phyloP scores from a whole-genome alignment of 495 filamentous ascomycete genomes.

The Penicillium samsonianum region DNA sequence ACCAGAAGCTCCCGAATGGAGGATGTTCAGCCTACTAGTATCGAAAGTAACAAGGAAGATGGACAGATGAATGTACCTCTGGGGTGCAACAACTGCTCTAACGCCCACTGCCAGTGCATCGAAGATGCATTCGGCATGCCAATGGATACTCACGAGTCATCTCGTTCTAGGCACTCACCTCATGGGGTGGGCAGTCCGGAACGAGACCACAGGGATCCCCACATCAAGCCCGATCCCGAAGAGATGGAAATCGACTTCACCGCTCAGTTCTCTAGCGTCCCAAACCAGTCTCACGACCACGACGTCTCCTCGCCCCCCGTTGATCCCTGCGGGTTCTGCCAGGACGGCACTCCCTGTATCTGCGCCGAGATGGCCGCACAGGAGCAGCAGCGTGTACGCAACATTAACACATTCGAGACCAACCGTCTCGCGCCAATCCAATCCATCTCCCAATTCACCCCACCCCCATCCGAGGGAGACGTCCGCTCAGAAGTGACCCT shows the following conservation, averaged over 20 bases:
- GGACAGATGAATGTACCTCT: conserved; percentile 39
- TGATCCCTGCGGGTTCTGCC: conserved; percentile 86
- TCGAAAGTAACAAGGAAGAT: conserved; percentile 22
- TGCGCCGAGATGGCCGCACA: conserved; percentile 72
- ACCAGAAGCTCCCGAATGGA: conserved; percentile 31
- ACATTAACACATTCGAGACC: conserved; percentile 38
- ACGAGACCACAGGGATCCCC: conserved; percentile 37
- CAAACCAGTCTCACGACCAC: conserved; percentile 30
- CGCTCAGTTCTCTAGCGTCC: conserved; percentile 57
- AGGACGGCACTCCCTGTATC: conserved; percentile 79
- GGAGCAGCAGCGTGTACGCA: conserved; percentile 38
- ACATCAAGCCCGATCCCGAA: conserved; percentile 55
- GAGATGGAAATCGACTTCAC: conserved; percentile 79
- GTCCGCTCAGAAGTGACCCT: conserved; percentile 49
- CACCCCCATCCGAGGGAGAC: conserved; percentile 69
- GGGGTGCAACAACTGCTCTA: conserved; percentile 67
- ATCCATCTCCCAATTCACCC: conserved; percentile 60
- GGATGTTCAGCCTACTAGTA: conserved; percentile 16
- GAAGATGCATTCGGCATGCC: conserved; percentile 61
- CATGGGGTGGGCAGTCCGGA: conserved; percentile 33
- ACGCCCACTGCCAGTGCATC: conserved; percentile 65
- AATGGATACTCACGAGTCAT: conserved; percentile 31
- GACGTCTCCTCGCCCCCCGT: conserved; percentile 43
- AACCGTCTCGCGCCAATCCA: conserved; percentile 52
- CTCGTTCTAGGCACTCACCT: conserved; percentile 36